These are phyloP conservation scores for Microdochium paspali DNA, from an alignment of 2,329 filamentous ascomycete species.

Conservation along the genomic window DNA sequence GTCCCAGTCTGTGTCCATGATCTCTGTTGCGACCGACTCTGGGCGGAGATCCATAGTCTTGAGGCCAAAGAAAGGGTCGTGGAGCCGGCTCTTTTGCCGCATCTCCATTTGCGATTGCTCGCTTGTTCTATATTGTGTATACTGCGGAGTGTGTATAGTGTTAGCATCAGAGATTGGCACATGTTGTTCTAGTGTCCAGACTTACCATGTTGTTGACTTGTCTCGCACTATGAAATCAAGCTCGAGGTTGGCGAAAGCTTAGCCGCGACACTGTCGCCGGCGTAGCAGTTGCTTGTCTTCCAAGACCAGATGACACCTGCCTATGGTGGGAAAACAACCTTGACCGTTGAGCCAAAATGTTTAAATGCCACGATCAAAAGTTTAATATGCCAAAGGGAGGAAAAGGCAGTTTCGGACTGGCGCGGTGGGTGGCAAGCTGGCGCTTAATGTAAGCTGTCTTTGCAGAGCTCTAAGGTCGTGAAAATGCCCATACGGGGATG, in stretches of 20 bases:
- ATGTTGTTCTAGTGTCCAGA: neutral
- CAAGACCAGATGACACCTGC: too few species aligned
- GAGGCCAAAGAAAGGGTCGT: slow-evolving; percentile 53
- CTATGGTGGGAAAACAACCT: too few species aligned
- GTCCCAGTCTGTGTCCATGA: slow-evolving; percentile 67
- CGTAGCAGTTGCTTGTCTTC: neutral
- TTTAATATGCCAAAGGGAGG: neutral
- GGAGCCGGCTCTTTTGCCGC: slow-evolving; percentile 37
- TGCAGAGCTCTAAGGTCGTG: neutral
- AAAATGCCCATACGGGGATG: neutral
- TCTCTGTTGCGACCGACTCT: slow-evolving; percentile 64
- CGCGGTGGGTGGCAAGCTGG: neutral
- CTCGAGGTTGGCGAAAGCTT: neutral
- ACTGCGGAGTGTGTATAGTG: slow-evolving; percentile 12
- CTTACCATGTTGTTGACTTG: slow-evolving; percentile 12
- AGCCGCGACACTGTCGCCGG: neutral
- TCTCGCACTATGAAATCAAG: neutral
- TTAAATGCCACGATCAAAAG: neutral
- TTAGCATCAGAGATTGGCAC: slow-evolving; percentile 12
- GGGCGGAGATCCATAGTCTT: slow-evolving; percentile 48
- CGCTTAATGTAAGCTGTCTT: neutral
- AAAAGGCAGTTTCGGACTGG: neutral
- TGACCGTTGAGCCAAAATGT: too few species aligned
- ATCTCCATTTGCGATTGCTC: slow-evolving; percentile 35
- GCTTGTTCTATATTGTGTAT: slow-evolving; percentile 15